These are phyloP conservation scores for Arachis monticola DNA, from an alignment of 331 rosid genomes.

Conservation along the genomic window DNA sequence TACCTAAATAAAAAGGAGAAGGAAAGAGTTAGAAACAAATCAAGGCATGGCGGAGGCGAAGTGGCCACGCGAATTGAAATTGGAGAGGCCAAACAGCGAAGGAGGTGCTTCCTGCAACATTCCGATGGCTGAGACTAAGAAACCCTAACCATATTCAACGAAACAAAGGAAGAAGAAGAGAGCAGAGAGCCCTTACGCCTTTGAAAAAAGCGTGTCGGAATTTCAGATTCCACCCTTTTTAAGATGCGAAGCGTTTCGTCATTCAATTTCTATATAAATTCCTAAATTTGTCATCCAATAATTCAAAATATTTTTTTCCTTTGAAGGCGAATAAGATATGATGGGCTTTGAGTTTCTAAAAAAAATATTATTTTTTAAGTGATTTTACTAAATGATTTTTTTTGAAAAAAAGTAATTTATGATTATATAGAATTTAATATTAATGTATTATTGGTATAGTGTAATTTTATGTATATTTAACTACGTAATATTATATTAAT, in stretches of 20 bases:
- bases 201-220: constrained; percentile 24
- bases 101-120: constrained; percentile 51
- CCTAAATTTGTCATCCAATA: no score
- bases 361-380: no score
- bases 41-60: constrained; percentile 47
- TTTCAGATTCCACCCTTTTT: constrained; percentile 28
- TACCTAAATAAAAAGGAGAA: constrained; percentile 42
- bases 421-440: no score
- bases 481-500: no score
- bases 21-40: constrained; percentile 34
- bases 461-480: no score
- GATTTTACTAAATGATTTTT: no score
- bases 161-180: neutral
- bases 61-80: constrained; percentile 40
- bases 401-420: no score
- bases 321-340: no score
- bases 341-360: no score
- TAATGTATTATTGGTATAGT: no score
- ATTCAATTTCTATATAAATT: neutral
- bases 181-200: constrained; percentile 18
- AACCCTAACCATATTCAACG: constrained; percentile 67
- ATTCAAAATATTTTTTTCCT: no score
- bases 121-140: constrained; percentile 42
- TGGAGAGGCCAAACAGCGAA: constrained; percentile 31
- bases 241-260: constrained; percentile 42